These are phyloP conservation scores for Komagataella pseudopastoris DNA, from an alignment of 805 yeast genomes.

Conservation along the genomic window DNA sequence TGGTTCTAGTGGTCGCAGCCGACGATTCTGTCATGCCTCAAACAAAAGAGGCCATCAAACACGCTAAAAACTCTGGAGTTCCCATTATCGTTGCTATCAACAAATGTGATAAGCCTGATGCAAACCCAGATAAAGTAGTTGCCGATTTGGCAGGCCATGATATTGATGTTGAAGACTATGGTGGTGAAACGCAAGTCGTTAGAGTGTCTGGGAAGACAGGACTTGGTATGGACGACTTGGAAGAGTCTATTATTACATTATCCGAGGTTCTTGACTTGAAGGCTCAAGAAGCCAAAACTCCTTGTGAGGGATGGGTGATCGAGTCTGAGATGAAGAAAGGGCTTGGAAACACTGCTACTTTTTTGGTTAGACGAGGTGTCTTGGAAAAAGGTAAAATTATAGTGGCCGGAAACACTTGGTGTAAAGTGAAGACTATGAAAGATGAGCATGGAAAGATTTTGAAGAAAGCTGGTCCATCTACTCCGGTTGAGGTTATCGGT, in stretches of 20 bases:
- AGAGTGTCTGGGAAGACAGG: conserved; percentile 86
- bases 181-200: conserved; percentile 89
- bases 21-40: conserved; percentile 98
- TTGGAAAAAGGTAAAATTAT: conserved; percentile 56
- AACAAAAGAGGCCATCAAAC: conserved; percentile 89
- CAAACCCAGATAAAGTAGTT: conserved; percentile 62
- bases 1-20: conserved; percentile 87
- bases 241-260: conserved; percentile 76
- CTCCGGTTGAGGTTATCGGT: conserved; percentile 84
- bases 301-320: conserved; percentile 76
- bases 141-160: conserved; percentile 67
- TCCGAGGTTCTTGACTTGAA: conserved; percentile 75
- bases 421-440: conserved; percentile 67
- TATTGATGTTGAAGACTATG: conserved; percentile 81
- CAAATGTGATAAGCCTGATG: conserved; percentile 75
- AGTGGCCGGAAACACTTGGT: conserved; percentile 79
- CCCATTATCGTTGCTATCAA: conserved; percentile 86
- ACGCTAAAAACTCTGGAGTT: conserved; percentile 70
- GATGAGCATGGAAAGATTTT: conserved; percentile 59
- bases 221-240: conserved; percentile 75
- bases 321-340: conserved; percentile 79
- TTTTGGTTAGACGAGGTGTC: conserved; percentile 69
- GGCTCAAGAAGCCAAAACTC: conserved; percentile 36
- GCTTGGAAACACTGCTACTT: conserved; percentile 76
- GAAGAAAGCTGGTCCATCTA: conserved; percentile 66